A percentile compares a stretch with the other conserved stretches of the same genome.
These are phyloP conservation scores for Colletotrichum zoysiae DNA, from an alignment of 2,329 filamentous ascomycete species.

Conservation along the genomic window DNA sequence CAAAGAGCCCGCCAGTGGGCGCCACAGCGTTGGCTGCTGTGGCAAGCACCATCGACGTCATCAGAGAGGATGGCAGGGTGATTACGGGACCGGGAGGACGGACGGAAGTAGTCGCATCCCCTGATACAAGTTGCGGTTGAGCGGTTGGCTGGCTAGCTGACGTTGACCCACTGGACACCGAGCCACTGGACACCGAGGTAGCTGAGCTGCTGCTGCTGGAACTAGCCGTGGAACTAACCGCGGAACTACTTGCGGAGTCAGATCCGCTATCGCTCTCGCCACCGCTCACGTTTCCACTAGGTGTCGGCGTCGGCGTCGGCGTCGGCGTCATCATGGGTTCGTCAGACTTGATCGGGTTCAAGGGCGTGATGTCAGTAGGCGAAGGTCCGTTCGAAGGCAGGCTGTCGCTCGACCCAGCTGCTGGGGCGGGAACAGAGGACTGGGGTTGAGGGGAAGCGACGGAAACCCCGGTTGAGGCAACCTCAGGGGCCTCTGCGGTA, in stretches of 20 bases:
- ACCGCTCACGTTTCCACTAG: neutral
- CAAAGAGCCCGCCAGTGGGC: conserved; percentile 27
- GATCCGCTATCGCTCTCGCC: neutral
- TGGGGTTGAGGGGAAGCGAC: neutral
- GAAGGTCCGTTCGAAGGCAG: neutral
- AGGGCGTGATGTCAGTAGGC: conserved; percentile 1
- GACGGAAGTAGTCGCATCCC: neutral
- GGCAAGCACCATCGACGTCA: conserved; percentile 36
- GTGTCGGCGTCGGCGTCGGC: neutral
- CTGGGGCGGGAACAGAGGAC: neutral
- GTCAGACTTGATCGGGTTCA: conserved; percentile 25
- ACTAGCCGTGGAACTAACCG: too few species aligned
- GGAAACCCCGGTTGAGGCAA: neutral
- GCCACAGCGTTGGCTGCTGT: conserved; percentile 23
- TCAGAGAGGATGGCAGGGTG: conserved; percentile 26
- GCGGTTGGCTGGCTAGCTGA: conserved; percentile 7
- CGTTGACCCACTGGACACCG: neutral
- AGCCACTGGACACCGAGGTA: neutral
- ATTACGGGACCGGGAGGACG: conserved; percentile 11
- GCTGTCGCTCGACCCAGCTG: neutral
- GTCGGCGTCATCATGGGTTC: neutral
- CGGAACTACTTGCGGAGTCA: neutral
- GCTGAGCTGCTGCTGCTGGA: conserved; percentile 2
- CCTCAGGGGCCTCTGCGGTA: neutral
- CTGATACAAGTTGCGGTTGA: conserved; percentile 12